Conservation (phyloP, 2,329 filamentous ascomycete genomes). For the Coniochaeta sp. region DNA sequence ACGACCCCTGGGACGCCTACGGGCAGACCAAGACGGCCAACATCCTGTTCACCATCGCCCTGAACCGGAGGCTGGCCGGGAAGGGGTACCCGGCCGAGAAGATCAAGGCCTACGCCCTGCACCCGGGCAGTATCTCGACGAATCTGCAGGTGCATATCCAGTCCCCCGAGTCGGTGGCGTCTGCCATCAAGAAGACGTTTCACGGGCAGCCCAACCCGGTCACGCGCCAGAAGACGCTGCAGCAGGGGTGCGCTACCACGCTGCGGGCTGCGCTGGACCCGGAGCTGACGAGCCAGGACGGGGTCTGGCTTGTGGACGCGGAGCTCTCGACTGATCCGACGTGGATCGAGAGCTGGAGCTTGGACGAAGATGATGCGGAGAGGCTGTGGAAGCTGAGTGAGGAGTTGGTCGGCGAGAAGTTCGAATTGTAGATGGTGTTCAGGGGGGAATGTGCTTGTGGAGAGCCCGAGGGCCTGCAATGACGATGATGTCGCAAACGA, state of each 20-base stretch:
- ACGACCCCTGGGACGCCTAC: constrained; percentile 28
- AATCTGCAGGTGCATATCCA: constrained; percentile 14
- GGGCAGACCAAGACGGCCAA: constrained; percentile 37
- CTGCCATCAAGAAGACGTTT: constrained; percentile 5
- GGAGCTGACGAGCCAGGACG: constrained; percentile 20
- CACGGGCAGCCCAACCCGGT: constrained; percentile 9
- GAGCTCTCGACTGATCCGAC: constrained; percentile 19
- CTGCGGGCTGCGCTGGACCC: constrained; percentile 36
- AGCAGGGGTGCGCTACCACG: constrained; percentile 33
- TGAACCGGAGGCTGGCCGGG: constrained; percentile 23
- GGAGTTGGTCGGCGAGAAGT: constrained; percentile 26
- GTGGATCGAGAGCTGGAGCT: constrained; percentile 23
- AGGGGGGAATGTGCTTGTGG: background rate
- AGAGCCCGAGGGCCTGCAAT: background rate
- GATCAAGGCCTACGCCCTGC: constrained; percentile 26
- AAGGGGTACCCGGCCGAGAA: background rate
- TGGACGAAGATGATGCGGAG: constrained; percentile 24
- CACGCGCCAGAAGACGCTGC: constrained; percentile 22
- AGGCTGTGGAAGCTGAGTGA: constrained; percentile 29
- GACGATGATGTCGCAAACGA: too few species aligned
- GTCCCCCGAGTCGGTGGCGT: background rate
- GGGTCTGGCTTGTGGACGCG: constrained; percentile 25
- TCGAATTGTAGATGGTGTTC: constrained; percentile 10
- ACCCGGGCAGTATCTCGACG: constrained; percentile 26
- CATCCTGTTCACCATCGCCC: constrained; percentile 30